A percentile compares a stretch with the other conserved stretches of the same genome.
phyloP scores from a whole-genome alignment of 1,139 yeast species.

The Meyerozyma carpophila region DNA sequence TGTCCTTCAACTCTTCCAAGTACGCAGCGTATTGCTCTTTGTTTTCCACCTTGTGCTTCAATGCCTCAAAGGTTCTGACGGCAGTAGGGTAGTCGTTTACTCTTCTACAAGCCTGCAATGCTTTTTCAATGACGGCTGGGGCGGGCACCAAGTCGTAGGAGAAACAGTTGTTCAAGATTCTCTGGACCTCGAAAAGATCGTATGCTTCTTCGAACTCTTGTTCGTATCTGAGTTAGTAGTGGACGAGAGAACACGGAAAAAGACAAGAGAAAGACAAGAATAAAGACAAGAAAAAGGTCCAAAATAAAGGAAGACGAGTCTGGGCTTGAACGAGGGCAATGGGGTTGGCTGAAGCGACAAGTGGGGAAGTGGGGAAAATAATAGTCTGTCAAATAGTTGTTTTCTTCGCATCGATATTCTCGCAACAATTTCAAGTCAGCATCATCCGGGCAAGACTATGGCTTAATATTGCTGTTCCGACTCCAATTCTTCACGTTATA shows the following conservation, averaged over 20 bases:
- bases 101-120: constrained; percentile 97
- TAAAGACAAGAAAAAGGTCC: no score
- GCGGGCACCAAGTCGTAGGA: constrained; percentile 98
- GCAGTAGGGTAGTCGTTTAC: constrained; percentile 99
- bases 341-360: no score
- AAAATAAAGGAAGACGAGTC: no score
- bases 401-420: no score
- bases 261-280: no score
- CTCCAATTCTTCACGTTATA: no score
- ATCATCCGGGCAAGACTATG: no score
- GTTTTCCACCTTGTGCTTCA: constrained; percentile 93
- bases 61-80: constrained; percentile 92
- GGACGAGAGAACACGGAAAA: not conserved
- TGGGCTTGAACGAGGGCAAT: not conserved
- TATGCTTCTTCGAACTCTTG: constrained; percentile 97
- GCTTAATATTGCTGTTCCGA: no score
- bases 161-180: constrained; percentile 86
- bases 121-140: constrained; percentile 92
- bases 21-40: constrained; percentile 91
- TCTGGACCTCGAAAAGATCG: constrained; percentile 94
- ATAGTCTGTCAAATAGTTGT: no score
- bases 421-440: no score
- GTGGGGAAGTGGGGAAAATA: no score
- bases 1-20: constrained; percentile 87
- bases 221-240: constrained; percentile 62